Evolutionary conservation across 2,329 filamentous ascomycete genomes (phyloP).

Genomic region (Aspergillus sp.): DNA sequence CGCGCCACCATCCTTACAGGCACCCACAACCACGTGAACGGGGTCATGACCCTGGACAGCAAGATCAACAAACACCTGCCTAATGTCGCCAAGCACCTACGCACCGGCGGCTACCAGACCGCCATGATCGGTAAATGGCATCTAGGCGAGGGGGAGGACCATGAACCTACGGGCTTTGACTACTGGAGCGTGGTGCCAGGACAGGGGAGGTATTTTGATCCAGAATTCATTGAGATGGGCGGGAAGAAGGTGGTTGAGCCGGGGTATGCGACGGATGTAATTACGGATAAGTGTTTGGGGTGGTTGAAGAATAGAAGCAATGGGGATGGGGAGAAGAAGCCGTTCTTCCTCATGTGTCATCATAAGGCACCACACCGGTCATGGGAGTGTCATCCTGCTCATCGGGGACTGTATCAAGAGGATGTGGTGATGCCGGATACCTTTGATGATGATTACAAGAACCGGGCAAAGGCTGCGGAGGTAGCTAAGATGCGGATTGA

Average conservation of each 20-base stretch:
- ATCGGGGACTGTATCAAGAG: constrained; percentile 53
- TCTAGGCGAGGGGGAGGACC: constrained; percentile 50
- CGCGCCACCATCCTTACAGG: constrained; percentile 1
- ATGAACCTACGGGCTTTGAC: constrained; percentile 55
- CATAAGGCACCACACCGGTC: constrained; percentile 58
- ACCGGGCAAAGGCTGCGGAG: constrained; percentile 52
- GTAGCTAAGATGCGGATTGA: constrained; percentile 56
- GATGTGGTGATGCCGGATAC: constrained; percentile 53
- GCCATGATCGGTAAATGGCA: constrained; percentile 60
- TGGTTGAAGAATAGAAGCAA: constrained; percentile 36
- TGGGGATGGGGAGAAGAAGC: constrained; percentile 31
- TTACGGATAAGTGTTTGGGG: constrained; percentile 52
- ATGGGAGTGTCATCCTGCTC: constrained; percentile 55
- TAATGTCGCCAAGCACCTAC: constrained; percentile 55
- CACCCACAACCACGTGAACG: constrained; percentile 4
- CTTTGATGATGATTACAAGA: constrained; percentile 57
- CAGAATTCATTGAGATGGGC: constrained; percentile 49
- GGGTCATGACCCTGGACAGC: background rate
- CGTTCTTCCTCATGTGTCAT: constrained; percentile 60
- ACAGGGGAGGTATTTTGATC: constrained; percentile 57
- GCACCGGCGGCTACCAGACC: constrained; percentile 51
- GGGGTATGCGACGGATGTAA: constrained; percentile 56
- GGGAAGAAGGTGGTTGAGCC: constrained; percentile 30
- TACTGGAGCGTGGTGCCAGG: constrained; percentile 56
- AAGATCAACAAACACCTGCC: constrained; percentile 54